Base-by-base conservation (phyloP, 2,329 filamentous ascomycete species). In the Phyllosticta citrichinensis region DNA sequence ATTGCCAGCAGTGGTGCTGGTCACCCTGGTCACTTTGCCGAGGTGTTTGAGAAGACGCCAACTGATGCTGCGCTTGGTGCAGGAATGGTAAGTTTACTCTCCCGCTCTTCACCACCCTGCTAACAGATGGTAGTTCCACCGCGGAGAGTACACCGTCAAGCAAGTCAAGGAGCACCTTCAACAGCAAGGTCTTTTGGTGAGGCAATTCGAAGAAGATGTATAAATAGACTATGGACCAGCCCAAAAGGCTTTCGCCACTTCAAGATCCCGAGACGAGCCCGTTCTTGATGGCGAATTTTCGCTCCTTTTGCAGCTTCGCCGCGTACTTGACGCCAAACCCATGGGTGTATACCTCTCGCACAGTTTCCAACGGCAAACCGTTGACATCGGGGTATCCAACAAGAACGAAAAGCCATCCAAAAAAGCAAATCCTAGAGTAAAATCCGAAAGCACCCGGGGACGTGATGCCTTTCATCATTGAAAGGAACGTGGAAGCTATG, bases 1-100 rank as follows among this genome's bases (percentile, higher is more conserved):
- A 96, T 99, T 75, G 92, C 94, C 14, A 94, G 89, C 27, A 96
- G 90, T 71, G 94, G 94, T 51, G 94, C 94, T 1, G 94, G 94
- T 1, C 86, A 87, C 67, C 93, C 94, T 1, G 83, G 72, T 0
- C 94, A 99, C 76, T 99, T 99, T 71, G 82, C 85, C 57, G 89
- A 97, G 71, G 94, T 97, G 1, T 99, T 99, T 74, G 79, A 83
- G 61, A 79, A 88, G 76, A 97, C 94, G 9, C 80, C 81, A 17
- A 93, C 93, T 2, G 94, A 99, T 79, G 94, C 94, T 56, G 94
- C 94, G 27, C 77, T 99, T 63, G 94, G 94, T 2, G 94, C 94
- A 9, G 94, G 94, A 58, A 99, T 99, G 87, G 82, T 85, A 73
- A 74, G 80, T 77, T 52, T 24, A 4, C 54, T 10, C 55, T 22